Conservation (phyloP, 805 yeast species). For the Candida namnaoensis region DNA sequence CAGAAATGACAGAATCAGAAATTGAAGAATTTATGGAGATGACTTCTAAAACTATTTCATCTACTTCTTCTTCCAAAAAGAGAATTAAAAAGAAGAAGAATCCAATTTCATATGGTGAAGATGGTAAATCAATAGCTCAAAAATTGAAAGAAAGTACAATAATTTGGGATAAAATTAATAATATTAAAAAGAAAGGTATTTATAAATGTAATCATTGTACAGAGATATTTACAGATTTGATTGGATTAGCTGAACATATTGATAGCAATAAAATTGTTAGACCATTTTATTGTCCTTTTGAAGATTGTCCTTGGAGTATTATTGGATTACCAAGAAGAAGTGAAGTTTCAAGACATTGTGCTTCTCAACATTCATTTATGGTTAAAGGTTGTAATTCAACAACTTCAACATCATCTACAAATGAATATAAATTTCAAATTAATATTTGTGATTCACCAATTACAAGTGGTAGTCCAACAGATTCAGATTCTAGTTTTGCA, state of each 20-base stretch:
- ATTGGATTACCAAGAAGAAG: conserved; percentile 39
- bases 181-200: conserved; percentile 31
- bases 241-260: conserved; percentile 32
- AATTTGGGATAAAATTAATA: conserved; percentile 18
- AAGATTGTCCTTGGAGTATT: conserved; percentile 38
- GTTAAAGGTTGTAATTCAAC: conserved; percentile 1
- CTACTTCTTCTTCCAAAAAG: background rate
- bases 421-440: no score
- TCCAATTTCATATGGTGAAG: background rate
- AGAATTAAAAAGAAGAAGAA: background rate
- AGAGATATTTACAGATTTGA: conserved; percentile 26
- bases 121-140: conserved; percentile 8
- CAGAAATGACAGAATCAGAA: no score
- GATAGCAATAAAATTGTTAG: conserved; percentile 31
- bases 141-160: conserved; percentile 18
- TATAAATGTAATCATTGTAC: conserved; percentile 42
- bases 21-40: no score
- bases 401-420: background rate
- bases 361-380: conserved; percentile 29
- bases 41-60: no score
- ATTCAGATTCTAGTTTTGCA: no score
- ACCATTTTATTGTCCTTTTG: conserved; percentile 35
- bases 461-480: no score
- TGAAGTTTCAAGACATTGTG: conserved; percentile 41
- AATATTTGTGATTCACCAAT: no score